Percentiles rank a stretch among this genome's conserved stretches.
phyloP scores from a whole-genome alignment of 2,329 filamentous ascomycete species.

The Penicillium sp. region DNA sequence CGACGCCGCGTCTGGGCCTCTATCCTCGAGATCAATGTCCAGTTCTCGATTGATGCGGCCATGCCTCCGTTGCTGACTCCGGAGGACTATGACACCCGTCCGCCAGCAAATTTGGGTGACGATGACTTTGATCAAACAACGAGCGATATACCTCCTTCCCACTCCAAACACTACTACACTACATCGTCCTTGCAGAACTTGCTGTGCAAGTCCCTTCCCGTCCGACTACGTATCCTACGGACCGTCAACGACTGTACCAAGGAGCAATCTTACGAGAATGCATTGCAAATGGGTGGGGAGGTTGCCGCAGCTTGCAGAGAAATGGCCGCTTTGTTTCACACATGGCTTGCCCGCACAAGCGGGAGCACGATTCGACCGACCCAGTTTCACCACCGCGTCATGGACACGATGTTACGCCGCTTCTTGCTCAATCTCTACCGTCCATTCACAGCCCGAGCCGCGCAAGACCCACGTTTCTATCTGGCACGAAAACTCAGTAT shows the following conservation, averaged over 20 bases:
- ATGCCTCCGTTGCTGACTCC: constrained; percentile 17
- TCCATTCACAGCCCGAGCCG: constrained; percentile 19
- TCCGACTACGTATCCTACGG: constrained; percentile 13
- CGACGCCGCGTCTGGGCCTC: constrained; percentile 33
- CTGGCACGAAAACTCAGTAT: constrained; percentile 21
- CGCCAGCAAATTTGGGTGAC: constrained; percentile 23
- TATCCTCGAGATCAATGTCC: constrained; percentile 31
- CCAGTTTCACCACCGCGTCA: constrained; percentile 15
- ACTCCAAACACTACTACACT: constrained; percentile 9
- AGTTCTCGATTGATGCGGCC: constrained; percentile 25
- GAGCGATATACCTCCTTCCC: constrained; percentile 1
- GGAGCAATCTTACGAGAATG: constrained; percentile 16
- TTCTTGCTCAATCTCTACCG: constrained; percentile 18
- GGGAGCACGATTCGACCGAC: constrained; percentile 5
- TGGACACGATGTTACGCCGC: constrained; percentile 18
- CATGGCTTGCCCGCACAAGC: background rate
- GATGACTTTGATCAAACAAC: constrained; percentile 16
- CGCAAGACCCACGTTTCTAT: constrained; percentile 19
- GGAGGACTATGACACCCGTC: constrained; percentile 19
- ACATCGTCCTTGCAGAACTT: constrained; percentile 19
- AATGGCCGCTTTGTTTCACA: constrained; percentile 6
- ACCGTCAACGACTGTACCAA: constrained; percentile 15
- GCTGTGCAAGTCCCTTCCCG: constrained; percentile 12
- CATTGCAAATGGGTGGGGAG: constrained; percentile 15
- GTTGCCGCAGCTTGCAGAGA: constrained; percentile 17